Conservation (phyloP, 1,139 yeast species). For the Debaryomyces fabryi region DNA sequence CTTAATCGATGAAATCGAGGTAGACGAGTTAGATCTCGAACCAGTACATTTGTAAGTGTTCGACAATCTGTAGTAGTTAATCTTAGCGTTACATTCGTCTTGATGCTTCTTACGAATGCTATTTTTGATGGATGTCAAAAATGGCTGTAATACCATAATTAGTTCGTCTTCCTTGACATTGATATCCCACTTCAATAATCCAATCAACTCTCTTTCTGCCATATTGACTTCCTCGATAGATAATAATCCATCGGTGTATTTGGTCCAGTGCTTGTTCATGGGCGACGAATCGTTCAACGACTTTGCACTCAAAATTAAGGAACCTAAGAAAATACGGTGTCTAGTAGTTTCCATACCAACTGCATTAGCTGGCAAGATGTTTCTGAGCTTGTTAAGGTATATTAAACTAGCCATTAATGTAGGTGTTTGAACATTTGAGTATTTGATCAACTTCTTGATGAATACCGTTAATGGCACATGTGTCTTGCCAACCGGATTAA, state of each 20-base stretch:
- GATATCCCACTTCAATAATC: conserved; percentile 82
- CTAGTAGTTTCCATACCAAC: conserved; percentile 93
- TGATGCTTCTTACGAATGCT: conserved; percentile 30
- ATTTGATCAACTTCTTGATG: conserved; percentile 69
- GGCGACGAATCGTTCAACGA: conserved; percentile 92
- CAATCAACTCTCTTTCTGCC: conserved; percentile 85
- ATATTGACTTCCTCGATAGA: conserved; percentile 79
- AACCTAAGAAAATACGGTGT: conserved; percentile 87
- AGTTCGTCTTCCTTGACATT: conserved; percentile 71
- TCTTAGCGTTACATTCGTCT: conserved; percentile 36
- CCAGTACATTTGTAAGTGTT: conserved; percentile 24
- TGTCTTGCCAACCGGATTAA: conserved; percentile 27
- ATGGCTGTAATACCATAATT: conserved; percentile 67
- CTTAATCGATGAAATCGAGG: conserved; percentile 16
- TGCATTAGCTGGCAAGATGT: conserved; percentile 82
- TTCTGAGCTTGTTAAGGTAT: conserved; percentile 74
- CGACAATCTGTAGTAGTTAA: conserved; percentile 44
- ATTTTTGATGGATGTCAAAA: conserved; percentile 69
- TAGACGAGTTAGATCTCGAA: conserved; percentile 15
- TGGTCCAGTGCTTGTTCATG: conserved; percentile 93
- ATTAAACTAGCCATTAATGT: conserved; percentile 91
- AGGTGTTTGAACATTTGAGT: conserved; percentile 92
- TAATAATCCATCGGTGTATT: conserved; percentile 83
- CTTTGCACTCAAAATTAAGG: conserved; percentile 87
- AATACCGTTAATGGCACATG: conserved; percentile 53